phyloP scores from a whole-genome alignment of 345 rosid species.

The Aquilaria yunnanensis region DNA sequence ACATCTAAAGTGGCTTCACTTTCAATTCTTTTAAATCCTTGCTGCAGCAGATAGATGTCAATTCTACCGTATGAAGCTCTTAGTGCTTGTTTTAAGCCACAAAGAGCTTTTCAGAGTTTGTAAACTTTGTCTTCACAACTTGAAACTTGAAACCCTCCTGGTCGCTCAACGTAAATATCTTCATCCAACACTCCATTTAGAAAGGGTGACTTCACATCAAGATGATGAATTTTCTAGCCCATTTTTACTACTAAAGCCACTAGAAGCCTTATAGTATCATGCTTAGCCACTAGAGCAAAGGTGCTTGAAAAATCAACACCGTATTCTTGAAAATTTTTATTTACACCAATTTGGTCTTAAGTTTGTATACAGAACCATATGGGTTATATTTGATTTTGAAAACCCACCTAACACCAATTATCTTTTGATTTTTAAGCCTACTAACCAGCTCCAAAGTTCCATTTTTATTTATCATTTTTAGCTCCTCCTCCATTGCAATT shows the following conservation, averaged over 20 bases:
- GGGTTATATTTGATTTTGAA: not conserved
- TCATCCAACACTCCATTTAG: not conserved
- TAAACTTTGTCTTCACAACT: not conserved
- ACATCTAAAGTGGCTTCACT: too few relatives aligned
- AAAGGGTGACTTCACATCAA: too few relatives aligned
- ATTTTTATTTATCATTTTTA: slow-evolving; percentile 1
- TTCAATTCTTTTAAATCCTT: too few relatives aligned
- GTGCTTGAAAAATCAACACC: not conserved
- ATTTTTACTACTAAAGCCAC: too few relatives aligned
- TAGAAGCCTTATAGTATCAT: too few relatives aligned
- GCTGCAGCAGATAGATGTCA: too few relatives aligned
- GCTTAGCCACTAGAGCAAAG: not conserved
- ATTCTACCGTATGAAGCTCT: too few relatives aligned
- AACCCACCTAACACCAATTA: slow-evolving; percentile 1
- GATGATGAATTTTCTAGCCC: too few relatives aligned
- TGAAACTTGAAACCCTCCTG: not conserved
- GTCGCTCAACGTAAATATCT: not conserved
- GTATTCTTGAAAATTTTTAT: too few relatives aligned
- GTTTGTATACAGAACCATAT: not conserved
- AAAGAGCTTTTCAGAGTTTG: too few relatives aligned
- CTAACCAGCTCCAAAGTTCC: not conserved
- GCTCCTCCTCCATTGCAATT: too few relatives aligned
- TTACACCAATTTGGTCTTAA: not conserved
- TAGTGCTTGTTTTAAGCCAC: too few relatives aligned
- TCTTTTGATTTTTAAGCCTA: not conserved